These are phyloP conservation scores for Alternaria solani DNA, from an alignment of 2,329 filamentous ascomycete species.

Conservation along the genomic window DNA sequence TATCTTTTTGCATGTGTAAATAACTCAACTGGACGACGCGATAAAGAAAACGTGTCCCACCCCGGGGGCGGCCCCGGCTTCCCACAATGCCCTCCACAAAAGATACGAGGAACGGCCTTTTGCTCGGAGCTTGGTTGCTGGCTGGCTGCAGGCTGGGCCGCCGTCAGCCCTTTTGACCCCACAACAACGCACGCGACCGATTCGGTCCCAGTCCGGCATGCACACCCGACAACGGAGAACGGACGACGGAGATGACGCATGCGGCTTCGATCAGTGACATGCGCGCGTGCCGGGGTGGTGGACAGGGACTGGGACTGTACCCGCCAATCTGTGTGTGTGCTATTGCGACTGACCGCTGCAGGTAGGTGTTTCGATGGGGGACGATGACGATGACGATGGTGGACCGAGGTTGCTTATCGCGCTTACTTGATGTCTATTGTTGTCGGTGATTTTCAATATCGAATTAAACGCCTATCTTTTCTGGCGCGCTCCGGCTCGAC, in stretches of 20 bases:
- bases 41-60: background rate
- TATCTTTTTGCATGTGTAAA: background rate
- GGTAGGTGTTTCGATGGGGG: background rate
- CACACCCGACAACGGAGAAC: constrained; percentile 9
- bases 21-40: background rate
- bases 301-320: background rate
- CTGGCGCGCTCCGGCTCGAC: constrained; percentile 1
- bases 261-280: constrained; percentile 4
- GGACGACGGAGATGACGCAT: constrained; percentile 17
- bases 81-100: constrained; percentile 1
- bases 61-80: background rate
- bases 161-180: background rate
- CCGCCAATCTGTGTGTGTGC: background rate
- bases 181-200: background rate
- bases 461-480: background rate
- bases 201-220: background rate
- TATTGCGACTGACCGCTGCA: background rate
- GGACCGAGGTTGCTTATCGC: background rate
- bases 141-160: background rate
- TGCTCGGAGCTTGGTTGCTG: constrained; percentile 3
- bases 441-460: background rate
- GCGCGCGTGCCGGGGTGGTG: background rate
- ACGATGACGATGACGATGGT: background rate
- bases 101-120: constrained; percentile 14
- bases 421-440: background rate